Base-by-base conservation (phyloP, 345 rosid species). In the Aquilaria sinensis region DNA sequence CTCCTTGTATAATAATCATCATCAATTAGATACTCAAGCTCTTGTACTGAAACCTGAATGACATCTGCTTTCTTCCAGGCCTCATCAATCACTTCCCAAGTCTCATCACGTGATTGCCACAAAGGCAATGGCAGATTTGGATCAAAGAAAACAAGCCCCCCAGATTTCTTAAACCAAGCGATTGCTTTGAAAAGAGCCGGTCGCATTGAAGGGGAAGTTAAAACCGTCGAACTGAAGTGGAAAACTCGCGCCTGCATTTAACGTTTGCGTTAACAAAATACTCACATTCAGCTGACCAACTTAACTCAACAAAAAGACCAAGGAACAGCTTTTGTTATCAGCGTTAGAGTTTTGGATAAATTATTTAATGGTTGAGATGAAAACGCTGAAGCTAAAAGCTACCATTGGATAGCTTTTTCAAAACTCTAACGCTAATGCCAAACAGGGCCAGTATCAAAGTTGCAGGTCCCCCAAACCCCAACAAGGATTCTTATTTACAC, bases 21-120 rank as follows among this genome's bases (percentile, higher is more conserved):
- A 51, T 90, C 97, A 15, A 93, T 72, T 9, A 93, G 96, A 75
- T 85, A 93, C 66, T 93, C 97, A 33, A 88, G 78, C 73, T 90
- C 98, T 69, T 78, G 81, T 77, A 85, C 81, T 13, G 98, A 87
- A 68, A 83, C 85, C 83, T 90, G 96, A 45, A 93, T 71, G 63
- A 90, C 67, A 69, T 93, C 74, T 6, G 98, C 88, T 74, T 75
- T 71, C 9, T 79, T 59, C 92, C 96, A 87, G 14, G 96, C 96
- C 75, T 75, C 78, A 76, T 71, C 79, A 47, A 84, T 84, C 55
- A 90, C 10, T 61, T 83, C 81, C 77, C 70, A 54, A 0, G 97
- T 83, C 77, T 85, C 90, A 12, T 84, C 84, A 15, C 94, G 85
- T 0, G 97, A 83, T 66, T 74, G 84, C 96, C 98, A 90, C 43